Base-by-base conservation (phyloP, 2,329 filamentous ascomycete genomes). In the Talaromyces sp. region DNA sequence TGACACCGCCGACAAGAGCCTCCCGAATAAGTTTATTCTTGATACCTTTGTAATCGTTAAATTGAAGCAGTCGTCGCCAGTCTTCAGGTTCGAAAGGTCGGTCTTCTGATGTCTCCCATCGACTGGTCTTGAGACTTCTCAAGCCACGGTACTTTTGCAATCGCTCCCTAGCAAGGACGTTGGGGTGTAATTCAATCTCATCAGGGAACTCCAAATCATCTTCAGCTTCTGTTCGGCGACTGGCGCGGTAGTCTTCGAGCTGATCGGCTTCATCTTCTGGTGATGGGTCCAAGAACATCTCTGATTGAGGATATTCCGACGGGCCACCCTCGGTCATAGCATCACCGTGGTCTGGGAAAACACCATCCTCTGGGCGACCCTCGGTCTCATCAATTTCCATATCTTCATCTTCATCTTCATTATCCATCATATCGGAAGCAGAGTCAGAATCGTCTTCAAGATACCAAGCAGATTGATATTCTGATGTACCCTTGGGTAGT, bases 141-240 rank as follows among this genome's bases (percentile, higher is more conserved):
- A 99, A 79, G 46, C 95, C 95, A 71, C 95, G 84, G 77, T 97
- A 99, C 64, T 91, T 86, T 8, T 89, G 86, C 60, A 99, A 80
- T 50, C 95, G 85, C 77, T 99, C 95, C 58, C 91, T 82, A 0
- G 95, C 95, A 50, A 91, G 82, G 3, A 96, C 91, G 60, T 93
- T 85, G 0, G 96, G 95, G 67, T 91, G 91, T 60, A 99, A 81
- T 76, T 99, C 96, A 63, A 99, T 95, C 76, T 99, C 95, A 68
- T 99, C 95, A 0, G 95, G 95, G 76, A 98, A 99, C 75, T 98
- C 93, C 61, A 90, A 85, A 75, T 99, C 95, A 14, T 98, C 93
- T 57, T 93, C 86, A 3, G 87, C 91, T 68, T 97, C 93, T 25
- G 87, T 87, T 58, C 87, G 86, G 71, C 92, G 91, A 66, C 87